Evolutionary conservation across 345 rosid genomes (phyloP).

Genomic region (Cardamine resedifolia): DNA sequence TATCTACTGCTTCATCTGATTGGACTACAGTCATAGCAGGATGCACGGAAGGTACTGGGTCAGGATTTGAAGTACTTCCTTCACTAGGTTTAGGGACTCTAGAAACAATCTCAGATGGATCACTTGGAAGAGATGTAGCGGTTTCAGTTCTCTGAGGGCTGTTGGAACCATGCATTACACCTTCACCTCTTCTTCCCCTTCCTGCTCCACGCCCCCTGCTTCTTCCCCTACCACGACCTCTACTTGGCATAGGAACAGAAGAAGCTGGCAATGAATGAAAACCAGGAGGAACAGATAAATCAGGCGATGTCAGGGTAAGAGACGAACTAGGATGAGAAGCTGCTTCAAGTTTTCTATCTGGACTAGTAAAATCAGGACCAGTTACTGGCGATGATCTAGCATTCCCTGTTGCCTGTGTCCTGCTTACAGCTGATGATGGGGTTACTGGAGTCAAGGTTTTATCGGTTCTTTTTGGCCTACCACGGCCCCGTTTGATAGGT

Average conservation of each 20-base stretch:
- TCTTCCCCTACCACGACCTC: constrained; percentile 43
- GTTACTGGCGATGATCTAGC: constrained; percentile 38
- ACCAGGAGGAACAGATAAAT: constrained; percentile 35
- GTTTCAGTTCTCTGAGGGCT: constrained; percentile 31
- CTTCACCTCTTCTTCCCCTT: constrained; percentile 28
- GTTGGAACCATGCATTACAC: constrained; percentile 31
- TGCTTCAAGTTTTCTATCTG: constrained; percentile 27
- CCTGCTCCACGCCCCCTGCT: constrained; percentile 33
- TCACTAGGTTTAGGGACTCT: constrained; percentile 37
- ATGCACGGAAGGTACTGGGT: constrained; percentile 30
- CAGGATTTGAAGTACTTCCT: constrained; percentile 40
- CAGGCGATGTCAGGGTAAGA: constrained; percentile 29
- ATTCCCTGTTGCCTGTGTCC: constrained; percentile 40
- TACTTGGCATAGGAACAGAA: constrained; percentile 33
- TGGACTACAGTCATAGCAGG: constrained; percentile 36
- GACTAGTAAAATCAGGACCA: constrained; percentile 34
- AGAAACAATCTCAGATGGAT: constrained; percentile 34
- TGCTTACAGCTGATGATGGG: constrained; percentile 30
- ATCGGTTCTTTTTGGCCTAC: constrained; percentile 82
- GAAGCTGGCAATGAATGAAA: constrained; percentile 41
- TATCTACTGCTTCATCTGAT: constrained; percentile 36
- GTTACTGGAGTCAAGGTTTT: constrained; percentile 43
- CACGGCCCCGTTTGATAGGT: constrained; percentile 89
- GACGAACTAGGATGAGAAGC: constrained; percentile 34
- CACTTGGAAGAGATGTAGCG: constrained; percentile 34